Evolutionary conservation across 305 asterid species (phyloP), one percentile per base, ranked within the genome.

Genomic region (Solanum hybrid): DNA sequence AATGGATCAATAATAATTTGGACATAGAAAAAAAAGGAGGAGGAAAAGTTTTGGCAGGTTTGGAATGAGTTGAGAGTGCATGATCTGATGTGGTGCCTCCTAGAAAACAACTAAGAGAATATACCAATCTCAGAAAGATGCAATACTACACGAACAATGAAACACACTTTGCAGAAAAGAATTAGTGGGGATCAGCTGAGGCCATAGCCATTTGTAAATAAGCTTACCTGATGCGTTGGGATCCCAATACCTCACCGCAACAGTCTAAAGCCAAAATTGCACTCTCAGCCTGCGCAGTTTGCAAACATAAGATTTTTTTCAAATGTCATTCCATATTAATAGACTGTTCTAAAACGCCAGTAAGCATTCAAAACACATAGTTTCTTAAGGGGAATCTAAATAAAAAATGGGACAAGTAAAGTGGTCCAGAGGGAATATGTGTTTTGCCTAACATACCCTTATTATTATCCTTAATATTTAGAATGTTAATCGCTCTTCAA

Each of bases 241-340:
- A 94, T 89, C 98, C 99, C 90, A 97, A 93, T 31, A 93, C 88
- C 89, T 96, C 94, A 16, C 99, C 99, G 34, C 99, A 97, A 86
- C 99, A 95, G 74, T 97, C 97, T 18, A 97, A 95, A 35, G 98
- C 99, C 91, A 95, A 51, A 87, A 97, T 93, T 26, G 99, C 98
- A 86, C 98, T 96, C 93, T 97, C 99, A 86, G 99, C 98, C 98
- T 97, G 93, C 89, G 91, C 82, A 86, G 57, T 36, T 78, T 85
- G 73, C 88, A 85, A 85, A 11, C 39, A 61, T 85, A 85, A 51
- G 76, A 20, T 85, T 84, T 46, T 33, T 13, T 31, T 18, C 42
- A 51, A 46, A 57, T 57, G 29, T 11, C 46, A 57, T 2, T 85
- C 77, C 77, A 61, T 61, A 31, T 57, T 57, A 85, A 85, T 1